A percentile compares a stretch with the other conserved stretches of the same genome.
Conservation (phyloP, 1,284 basidiomycete genomes). For the Ceraceosorus bombacis region DNA sequence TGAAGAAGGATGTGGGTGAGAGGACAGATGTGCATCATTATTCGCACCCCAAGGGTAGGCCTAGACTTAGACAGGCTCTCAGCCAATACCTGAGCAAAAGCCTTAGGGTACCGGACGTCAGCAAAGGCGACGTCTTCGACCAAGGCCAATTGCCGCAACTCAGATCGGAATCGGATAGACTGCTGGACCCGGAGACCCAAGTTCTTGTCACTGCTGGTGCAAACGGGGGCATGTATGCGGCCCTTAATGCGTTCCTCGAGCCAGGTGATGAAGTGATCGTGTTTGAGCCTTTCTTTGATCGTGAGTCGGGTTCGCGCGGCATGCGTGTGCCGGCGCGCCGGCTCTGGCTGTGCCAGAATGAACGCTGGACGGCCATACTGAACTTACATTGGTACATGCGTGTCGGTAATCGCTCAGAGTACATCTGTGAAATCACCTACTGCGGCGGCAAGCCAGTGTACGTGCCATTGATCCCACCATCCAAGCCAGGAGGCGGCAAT, state of each 20-base stretch:
- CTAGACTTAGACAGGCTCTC: conserved; percentile 35
- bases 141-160: conserved; percentile 17
- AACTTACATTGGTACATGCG: too few relatives aligned
- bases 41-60: conserved; percentile 41
- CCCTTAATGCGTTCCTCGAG: conserved; percentile 32
- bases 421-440: conserved; percentile 55
- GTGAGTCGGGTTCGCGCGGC: background rate
- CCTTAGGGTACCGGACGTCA: conserved; percentile 24
- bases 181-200: conserved; percentile 75
- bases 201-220: conserved; percentile 91
- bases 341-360: too few relatives aligned
- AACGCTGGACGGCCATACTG: too few relatives aligned
- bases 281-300: conserved; percentile 92
- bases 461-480: conserved; percentile 83
- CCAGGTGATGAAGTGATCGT: conserved; percentile 89
- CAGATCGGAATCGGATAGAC: conserved; percentile 52
- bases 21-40: conserved; percentile 46
- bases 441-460: conserved; percentile 75
- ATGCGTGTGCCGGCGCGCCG: too few relatives aligned
- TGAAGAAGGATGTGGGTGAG: conserved; percentile 18
- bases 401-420: conserved; percentile 52
- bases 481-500: conserved; percentile 12
- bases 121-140: conserved; percentile 24
- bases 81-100: conserved; percentile 16
- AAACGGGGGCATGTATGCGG: conserved; percentile 51